These are phyloP conservation scores for Colletotrichum chrysophilum DNA, from an alignment of 2,329 filamentous ascomycete species.

Conservation along the genomic window DNA sequence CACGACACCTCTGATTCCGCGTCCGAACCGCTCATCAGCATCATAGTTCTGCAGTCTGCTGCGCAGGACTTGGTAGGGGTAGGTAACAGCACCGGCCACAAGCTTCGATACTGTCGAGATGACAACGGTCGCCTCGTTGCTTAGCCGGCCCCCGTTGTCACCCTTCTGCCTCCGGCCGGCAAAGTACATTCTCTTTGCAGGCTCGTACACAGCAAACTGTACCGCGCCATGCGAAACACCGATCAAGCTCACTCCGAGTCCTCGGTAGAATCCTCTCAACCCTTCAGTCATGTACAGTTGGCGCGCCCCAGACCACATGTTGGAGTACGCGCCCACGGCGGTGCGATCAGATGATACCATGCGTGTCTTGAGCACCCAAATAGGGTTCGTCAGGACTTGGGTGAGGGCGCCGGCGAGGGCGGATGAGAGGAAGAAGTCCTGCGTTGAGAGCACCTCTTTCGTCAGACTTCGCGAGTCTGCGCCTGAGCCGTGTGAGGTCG, in stretches of 20 bases:
- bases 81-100: constrained; percentile 87
- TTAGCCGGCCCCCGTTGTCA: constrained; percentile 46
- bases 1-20: constrained; percentile 73
- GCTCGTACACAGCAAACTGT: constrained; percentile 95
- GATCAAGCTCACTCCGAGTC: constrained; percentile 80
- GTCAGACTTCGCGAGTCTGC: constrained; percentile 25
- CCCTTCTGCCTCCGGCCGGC: constrained; percentile 37
- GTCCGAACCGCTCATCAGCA: constrained; percentile 75
- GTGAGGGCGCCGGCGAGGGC: constrained; percentile 75
- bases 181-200: constrained; percentile 62
- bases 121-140: constrained; percentile 78
- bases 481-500: background rate
- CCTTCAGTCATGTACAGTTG: constrained; percentile 77
- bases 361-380: constrained; percentile 98
- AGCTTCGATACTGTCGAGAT: constrained; percentile 85
- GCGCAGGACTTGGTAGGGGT: constrained; percentile 92
- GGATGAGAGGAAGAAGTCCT: constrained; percentile 83
- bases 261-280: constrained; percentile 82
- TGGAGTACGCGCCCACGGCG: constrained; percentile 79
- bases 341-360: constrained; percentile 87
- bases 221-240: constrained; percentile 92
- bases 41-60: constrained; percentile 90
- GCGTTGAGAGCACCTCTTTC: constrained; percentile 54
- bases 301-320: constrained; percentile 72
- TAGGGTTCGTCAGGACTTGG: constrained; percentile 86